Percentiles rank a stretch among this genome's conserved stretches.
These are phyloP conservation scores for Penicillium janthinellum DNA, from an alignment of 2,329 filamentous ascomycete genomes.

Conservation along the genomic window DNA sequence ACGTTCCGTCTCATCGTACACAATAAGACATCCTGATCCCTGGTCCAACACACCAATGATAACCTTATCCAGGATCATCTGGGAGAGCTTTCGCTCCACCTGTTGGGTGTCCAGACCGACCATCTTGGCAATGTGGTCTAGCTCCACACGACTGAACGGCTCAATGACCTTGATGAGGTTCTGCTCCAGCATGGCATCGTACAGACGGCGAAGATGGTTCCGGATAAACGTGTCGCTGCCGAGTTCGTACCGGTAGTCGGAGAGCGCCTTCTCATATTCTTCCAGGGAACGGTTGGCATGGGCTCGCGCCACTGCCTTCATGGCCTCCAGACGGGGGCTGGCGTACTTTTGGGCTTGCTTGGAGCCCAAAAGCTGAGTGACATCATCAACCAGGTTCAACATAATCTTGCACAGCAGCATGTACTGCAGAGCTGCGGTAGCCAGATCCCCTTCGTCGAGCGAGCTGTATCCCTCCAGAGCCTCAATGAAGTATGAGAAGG, in stretches of 20 bases:
- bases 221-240: constrained; percentile 95
- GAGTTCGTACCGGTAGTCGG: constrained; percentile 88
- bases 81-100: constrained; percentile 95
- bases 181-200: constrained; percentile 98
- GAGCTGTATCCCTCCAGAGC: constrained; percentile 95
- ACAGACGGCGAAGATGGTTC: constrained; percentile 90
- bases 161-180: constrained; percentile 99
- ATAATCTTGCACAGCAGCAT: constrained; percentile 99
- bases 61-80: constrained; percentile 99
- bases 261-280: constrained; percentile 92
- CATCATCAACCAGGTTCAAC: constrained; percentile 95
- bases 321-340: constrained; percentile 92
- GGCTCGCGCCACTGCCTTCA: constrained; percentile 97
- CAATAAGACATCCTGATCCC: constrained; percentile 94
- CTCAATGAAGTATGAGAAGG: constrained; percentile 99
- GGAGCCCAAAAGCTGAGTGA: constrained; percentile 89
- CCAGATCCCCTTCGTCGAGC: constrained; percentile 82
- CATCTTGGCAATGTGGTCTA: constrained; percentile 96
- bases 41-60: constrained; percentile 97
- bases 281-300: constrained; percentile 94
- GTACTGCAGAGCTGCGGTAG: constrained; percentile 97
- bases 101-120: constrained; percentile 94
- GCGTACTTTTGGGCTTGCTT: constrained; percentile 98
- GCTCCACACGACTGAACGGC: constrained; percentile 95
- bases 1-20: constrained; percentile 91